phyloP scores from a whole-genome alignment of 495 filamentous ascomycete genomes.

The Podospora appendiculata region DNA sequence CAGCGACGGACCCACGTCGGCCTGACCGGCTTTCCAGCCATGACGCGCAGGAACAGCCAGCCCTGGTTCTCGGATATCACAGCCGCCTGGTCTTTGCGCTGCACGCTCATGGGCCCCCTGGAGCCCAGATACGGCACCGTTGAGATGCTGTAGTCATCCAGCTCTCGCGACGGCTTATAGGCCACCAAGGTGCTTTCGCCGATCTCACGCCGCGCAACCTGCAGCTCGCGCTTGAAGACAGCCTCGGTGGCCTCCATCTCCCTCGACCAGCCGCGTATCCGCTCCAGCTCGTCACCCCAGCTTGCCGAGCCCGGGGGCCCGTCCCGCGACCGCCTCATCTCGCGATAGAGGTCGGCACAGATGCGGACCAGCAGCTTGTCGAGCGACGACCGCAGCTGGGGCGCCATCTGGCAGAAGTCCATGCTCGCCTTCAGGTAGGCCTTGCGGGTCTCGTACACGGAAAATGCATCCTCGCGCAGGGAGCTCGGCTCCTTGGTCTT shows the following conservation, averaged over 20 bases:
- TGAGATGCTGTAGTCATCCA: conserved; percentile 84
- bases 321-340: conserved; percentile 42
- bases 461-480: conserved; percentile 89
- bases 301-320: conserved; percentile 1
- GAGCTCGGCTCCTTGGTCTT: conserved; percentile 91
- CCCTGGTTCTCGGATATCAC: conserved; percentile 75
- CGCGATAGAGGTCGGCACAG: conserved; percentile 78
- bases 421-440: conserved; percentile 84
- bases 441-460: conserved; percentile 88
- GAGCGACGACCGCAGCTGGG: conserved; percentile 69
- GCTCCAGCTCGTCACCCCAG: conserved; percentile 68
- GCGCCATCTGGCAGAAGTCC: conserved; percentile 84
- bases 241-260: conserved; percentile 84
- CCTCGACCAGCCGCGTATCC: conserved; percentile 82
- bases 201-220: conserved; percentile 70
- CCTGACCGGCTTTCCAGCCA: conserved; percentile 80
- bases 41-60: conserved; percentile 78
- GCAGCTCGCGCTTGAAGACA: conserved; percentile 70
- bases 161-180: conserved; percentile 73
- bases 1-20: conserved; percentile 84
- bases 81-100: conserved; percentile 36
- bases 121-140: conserved; percentile 80
- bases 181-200: conserved; percentile 67
- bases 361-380: conserved; percentile 80
- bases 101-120: conserved; percentile 52